Evolutionary conservation across 1,139 yeast species (phyloP), one percentile per base, ranked within the genome.

Genomic region (Nadsonia commutata): DNA sequence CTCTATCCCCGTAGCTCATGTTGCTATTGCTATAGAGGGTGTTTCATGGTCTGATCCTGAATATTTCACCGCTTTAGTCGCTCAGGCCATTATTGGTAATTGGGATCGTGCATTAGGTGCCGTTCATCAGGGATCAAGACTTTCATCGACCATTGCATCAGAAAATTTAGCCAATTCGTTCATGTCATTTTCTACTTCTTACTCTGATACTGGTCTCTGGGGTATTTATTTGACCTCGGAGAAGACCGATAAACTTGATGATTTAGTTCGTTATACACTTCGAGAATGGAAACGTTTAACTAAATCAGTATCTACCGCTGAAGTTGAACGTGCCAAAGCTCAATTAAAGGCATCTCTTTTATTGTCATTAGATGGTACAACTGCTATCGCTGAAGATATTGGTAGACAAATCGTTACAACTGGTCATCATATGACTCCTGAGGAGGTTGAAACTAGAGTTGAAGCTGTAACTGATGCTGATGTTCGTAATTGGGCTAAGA

Each of bases 1-100:
- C 51, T 68, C 93, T 1, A 66, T 90, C 58, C 95, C 96, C 20
- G 79, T 79, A 7, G 88, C 96, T 2, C 94, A 90, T 64, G 77
- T 86, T 46, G 98, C 96, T 6, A 66, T 90, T 49, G 94, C 96
- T 11, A 80, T 90, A n/a, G 98, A 90, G 66, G 97, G 99, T 54
- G 96, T 88, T 21, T 80, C 95, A 40, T 90, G 99, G 99, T 80
- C 84, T 31, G 85, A 94, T 3, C 88, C 94, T 7, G 97, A 90
- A 61, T 90, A 88, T 65, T 88, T 86, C 67, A 82, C 94, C 22
- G 96, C 95, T 1, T 72, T 94, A 19, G 95, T 90, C 1, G 94
- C 96, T 4, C 96, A 90, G 65, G 96, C 97, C 16, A 82, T 90
- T 49, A 80, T 90, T 41, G 98, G 98, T 38, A 84, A 88, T 56